Evolutionary conservation across 23 red algal genomes (phyloP).

Genomic region (Cyanidioschyzon merolae): DNA sequence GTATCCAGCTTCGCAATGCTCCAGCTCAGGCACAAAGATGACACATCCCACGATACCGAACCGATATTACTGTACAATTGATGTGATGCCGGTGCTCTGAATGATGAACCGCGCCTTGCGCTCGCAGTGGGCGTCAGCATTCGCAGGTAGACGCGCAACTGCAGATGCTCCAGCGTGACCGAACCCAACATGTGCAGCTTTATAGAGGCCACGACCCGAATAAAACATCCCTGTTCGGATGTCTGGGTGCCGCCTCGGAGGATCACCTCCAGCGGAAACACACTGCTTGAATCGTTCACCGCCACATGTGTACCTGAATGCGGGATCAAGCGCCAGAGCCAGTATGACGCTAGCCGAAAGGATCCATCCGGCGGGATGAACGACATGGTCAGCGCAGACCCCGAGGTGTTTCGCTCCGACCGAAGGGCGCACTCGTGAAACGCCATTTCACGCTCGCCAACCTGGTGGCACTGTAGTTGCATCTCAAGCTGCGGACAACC

Average conservation of each 20-base stretch:
- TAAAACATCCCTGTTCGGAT: background rate
- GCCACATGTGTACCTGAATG: background rate
- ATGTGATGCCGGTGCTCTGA: too few relatives aligned
- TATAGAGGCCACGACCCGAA: background rate
- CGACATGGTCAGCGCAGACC: background rate
- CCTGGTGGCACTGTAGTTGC: background rate
- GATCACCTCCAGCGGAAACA: background rate
- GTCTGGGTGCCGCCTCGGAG: background rate
- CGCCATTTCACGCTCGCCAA: background rate
- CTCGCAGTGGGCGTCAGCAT: too few relatives aligned
- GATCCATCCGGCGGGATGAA: slow-evolving; percentile 8
- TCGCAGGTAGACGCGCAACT: background rate
- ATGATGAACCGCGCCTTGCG: too few relatives aligned
- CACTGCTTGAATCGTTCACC: background rate
- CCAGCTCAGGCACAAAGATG: background rate
- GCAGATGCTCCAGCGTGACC: background rate
- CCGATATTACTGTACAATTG: background rate
- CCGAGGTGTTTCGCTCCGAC: background rate
- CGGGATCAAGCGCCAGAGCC: background rate
- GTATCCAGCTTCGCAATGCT: background rate
- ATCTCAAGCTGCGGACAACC: background rate
- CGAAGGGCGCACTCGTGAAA: background rate
- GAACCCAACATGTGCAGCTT: background rate
- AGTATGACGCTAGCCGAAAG: slow-evolving; percentile 3
- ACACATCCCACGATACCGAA: background rate